Evolutionary conservation across 805 yeast genomes (phyloP).

Genomic region (Candida taoyuanica): DNA sequence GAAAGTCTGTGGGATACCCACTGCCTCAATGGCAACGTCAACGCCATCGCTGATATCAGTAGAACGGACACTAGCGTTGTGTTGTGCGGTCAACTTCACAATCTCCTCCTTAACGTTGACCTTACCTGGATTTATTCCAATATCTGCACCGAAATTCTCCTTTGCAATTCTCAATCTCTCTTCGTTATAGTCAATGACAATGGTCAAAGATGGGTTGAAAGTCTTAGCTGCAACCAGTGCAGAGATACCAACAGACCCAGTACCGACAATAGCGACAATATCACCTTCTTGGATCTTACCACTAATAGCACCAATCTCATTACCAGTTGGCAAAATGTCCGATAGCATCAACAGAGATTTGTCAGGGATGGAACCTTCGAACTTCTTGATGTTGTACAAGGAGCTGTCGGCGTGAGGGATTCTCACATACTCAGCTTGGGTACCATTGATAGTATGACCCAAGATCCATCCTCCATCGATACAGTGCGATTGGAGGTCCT

Average conservation of each 20-base stretch:
- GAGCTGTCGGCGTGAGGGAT: slow-evolving; percentile 46
- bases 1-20: slow-evolving; percentile 60
- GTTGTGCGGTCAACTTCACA: slow-evolving; percentile 26
- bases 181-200: slow-evolving; percentile 58
- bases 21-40: slow-evolving; percentile 60
- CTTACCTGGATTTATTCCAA: slow-evolving; percentile 47
- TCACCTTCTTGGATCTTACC: slow-evolving; percentile 51
- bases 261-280: slow-evolving; percentile 58
- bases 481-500: slow-evolving; percentile 58
- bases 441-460: slow-evolving; percentile 60
- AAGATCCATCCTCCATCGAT: slow-evolving; percentile 48
- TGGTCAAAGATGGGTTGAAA: slow-evolving; percentile 50
- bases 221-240: slow-evolving; percentile 53
- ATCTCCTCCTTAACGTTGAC: slow-evolving; percentile 38
- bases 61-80: slow-evolving; percentile 19
- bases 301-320: slow-evolving; percentile 60
- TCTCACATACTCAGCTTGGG: slow-evolving; percentile 59
- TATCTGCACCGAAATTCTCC: slow-evolving; percentile 55
- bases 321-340: slow-evolving; percentile 64
- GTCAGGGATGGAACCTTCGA: slow-evolving; percentile 35
- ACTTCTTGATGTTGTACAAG: slow-evolving; percentile 29
- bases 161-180: slow-evolving; percentile 53
- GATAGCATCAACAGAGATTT: slow-evolving; percentile 56
- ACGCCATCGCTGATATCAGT: slow-evolving; percentile 41
- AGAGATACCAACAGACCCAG: slow-evolving; percentile 64